Evolutionary conservation across 768 basidiomycete species (phyloP).

Genomic region (Rhodotorula taiwanensis): DNA sequence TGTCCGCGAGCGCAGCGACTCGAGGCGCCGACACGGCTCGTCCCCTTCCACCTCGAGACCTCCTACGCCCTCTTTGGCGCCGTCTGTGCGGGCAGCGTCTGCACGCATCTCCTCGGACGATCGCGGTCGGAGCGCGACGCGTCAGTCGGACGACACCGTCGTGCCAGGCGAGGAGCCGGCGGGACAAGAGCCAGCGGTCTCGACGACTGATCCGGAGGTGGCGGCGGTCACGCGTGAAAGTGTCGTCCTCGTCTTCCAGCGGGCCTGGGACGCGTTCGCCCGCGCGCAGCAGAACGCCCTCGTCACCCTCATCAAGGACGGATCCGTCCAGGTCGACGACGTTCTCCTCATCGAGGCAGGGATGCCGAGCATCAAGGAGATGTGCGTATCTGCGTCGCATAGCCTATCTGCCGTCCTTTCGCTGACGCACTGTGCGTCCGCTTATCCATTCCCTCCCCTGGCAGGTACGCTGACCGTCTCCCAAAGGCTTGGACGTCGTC

Average conservation of each 20-base stretch:
- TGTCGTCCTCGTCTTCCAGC: conserved; percentile 14
- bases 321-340: conserved; percentile 32
- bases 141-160: background rate
- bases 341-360: conserved; percentile 29
- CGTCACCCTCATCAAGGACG: conserved; percentile 49
- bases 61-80: too few relatives aligned
- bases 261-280: conserved; percentile 86
- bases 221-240: background rate
- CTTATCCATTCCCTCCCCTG: background rate
- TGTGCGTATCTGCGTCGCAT: conserved; percentile 11
- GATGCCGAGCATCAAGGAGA: conserved; percentile 27
- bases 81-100: too few relatives aligned
- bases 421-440: background rate
- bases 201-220: conserved; percentile 3
- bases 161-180: conserved; percentile 8
- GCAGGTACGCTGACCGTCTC: conserved; percentile 28
- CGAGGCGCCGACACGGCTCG: too few relatives aligned
- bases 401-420: background rate
- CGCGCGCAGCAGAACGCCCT: conserved; percentile 98
- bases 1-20: background rate
- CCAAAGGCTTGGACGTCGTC: conserved; percentile 36
- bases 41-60: too few relatives aligned
- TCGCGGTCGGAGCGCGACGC: background rate
- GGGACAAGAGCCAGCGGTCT: too few relatives aligned
- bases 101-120: background rate